These are phyloP conservation scores for Diaporthe sp. DNA, from an alignment of 2,329 filamentous ascomycete species.

Conservation along the genomic window DNA sequence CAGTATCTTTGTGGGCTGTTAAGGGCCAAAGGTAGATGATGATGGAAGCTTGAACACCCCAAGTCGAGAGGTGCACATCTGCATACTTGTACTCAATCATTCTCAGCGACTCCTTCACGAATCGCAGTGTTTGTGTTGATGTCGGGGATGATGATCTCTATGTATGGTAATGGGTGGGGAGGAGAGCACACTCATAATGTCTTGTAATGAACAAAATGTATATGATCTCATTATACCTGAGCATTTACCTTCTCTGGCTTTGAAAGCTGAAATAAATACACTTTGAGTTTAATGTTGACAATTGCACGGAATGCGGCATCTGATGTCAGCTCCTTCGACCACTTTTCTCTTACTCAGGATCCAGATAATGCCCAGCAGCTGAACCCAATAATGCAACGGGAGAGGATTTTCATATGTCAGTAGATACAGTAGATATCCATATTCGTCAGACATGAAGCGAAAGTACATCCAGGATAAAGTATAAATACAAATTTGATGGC, in stretches of 20 bases:
- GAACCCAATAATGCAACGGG: too few species aligned
- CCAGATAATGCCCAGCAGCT: too few species aligned
- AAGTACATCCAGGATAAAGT: too few species aligned
- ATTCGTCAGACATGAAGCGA: too few species aligned
- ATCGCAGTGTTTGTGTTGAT: not conserved
- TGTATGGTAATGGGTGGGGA: too few species aligned
- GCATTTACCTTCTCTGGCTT: not conserved
- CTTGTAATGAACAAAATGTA: conserved; percentile 1
- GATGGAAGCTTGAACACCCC: not conserved
- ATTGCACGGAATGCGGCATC: not conserved
- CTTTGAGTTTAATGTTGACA: not conserved
- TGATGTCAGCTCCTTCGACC: too few species aligned
- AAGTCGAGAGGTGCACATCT: not conserved
- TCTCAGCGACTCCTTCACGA: not conserved
- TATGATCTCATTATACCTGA: not conserved
- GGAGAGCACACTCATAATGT: not conserved
- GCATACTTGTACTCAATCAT: not conserved
- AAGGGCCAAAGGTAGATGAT: not conserved
- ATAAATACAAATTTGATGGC: too few species aligned
- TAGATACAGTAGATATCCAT: too few species aligned
- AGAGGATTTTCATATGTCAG: too few species aligned
- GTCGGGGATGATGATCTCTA: not conserved
- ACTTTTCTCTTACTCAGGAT: too few species aligned
- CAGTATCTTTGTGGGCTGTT: not conserved
- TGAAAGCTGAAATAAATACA: not conserved